Evolutionary conservation across 768 basidiomycete species (phyloP), one percentile per base, ranked within the genome.

Genomic region (Fomitopsis pulvina): DNA sequence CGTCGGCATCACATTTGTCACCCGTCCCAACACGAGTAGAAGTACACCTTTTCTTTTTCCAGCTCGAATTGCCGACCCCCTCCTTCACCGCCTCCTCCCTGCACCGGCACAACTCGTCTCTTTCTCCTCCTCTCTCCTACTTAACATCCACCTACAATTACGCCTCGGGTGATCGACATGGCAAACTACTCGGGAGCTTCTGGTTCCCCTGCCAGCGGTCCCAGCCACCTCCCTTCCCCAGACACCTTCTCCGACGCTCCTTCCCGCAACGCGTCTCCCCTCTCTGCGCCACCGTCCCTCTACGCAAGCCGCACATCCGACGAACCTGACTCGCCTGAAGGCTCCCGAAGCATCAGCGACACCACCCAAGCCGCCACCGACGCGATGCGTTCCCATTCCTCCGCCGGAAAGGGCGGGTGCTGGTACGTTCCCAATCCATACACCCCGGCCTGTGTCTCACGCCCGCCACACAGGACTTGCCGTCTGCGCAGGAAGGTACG

Each of bases 401-500:
- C 77, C 12, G 75, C 79, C 41, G 77, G 81, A 52, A 84, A 81
- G 66, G 86, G 86, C 55, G 87, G 87, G 39, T 88, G 87, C 68
- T 89, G 87, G 87, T 87, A 63, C 61, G 85, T 74, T 43, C 51
- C 14, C 34, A 5, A 16, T 37, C 34, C 32, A 34, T 47, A 45
- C 29, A 46, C 43, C 45, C 25, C 49, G 20, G 45, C 41, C 20
- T 28, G 12, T 41, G 24, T 41, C 38, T 53, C 41, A 41, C 52
- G 48, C 38, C 48, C 28, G 39, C 28, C 41, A 30, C 51, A 40
- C 54, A 91, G 88, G 88, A 91, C 88, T 45, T 91, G 88, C 67
- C 80, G 88, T 25, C 68, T 91, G 39, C 79, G 88, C 54, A 76
- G 88, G 71, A 91, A 90, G 74, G 87, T 89, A 58, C 53, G 75